Percentiles rank a stretch among this genome's conserved stretches.
Evolutionary conservation across 345 rosid genomes (phyloP).

Genomic region (Sisymbrium altissimum): DNA sequence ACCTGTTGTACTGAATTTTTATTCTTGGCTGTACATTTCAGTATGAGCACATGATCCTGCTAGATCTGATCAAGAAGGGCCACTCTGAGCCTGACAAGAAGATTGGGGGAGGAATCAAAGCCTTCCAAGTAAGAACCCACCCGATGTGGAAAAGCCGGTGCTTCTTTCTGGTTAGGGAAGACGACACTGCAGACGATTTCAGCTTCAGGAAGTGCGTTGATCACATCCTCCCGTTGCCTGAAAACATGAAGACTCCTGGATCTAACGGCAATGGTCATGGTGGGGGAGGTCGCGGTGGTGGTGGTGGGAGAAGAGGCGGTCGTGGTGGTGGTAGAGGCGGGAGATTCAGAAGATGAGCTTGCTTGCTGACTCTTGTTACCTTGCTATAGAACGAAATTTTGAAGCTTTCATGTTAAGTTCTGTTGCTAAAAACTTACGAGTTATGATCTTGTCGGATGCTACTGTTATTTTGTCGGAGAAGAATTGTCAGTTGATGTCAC

Average conservation of each 20-base stretch:
- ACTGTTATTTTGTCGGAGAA: not conserved
- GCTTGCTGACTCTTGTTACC: not conserved
- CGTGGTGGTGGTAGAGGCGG: slow-evolving; percentile 52
- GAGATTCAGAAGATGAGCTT: slow-evolving; percentile 36
- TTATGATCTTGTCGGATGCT: slow-evolving; percentile 3
- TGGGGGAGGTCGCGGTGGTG: slow-evolving; percentile 43
- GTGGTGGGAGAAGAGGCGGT: slow-evolving; percentile 56
- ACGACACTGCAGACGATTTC: slow-evolving; percentile 74
- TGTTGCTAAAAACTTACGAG: slow-evolving; percentile 2
- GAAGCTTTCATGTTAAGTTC: not conserved
- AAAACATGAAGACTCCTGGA: slow-evolving; percentile 60
- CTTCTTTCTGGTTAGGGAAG: slow-evolving; percentile 79
- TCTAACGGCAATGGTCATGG: slow-evolving; percentile 42
- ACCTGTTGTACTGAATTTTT: not conserved
- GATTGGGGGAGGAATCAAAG: slow-evolving; percentile 68
- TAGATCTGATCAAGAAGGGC: slow-evolving; percentile 83
- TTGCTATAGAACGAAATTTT: not conserved
- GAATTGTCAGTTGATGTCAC: slow-evolving; percentile 12
- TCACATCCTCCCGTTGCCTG: slow-evolving; percentile 80
- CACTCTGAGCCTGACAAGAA: slow-evolving; percentile 71
- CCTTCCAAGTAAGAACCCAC: slow-evolving; percentile 72
- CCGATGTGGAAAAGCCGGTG: slow-evolving; percentile 75
- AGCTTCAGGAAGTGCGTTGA: slow-evolving; percentile 97
- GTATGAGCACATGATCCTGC: slow-evolving; percentile 75
- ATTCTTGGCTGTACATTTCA: slow-evolving; percentile 26